Percentiles rank a stretch among this genome's conserved stretches.
phyloP scores from a whole-genome alignment of 306 rosid genomes.

The Corylus avellana region DNA sequence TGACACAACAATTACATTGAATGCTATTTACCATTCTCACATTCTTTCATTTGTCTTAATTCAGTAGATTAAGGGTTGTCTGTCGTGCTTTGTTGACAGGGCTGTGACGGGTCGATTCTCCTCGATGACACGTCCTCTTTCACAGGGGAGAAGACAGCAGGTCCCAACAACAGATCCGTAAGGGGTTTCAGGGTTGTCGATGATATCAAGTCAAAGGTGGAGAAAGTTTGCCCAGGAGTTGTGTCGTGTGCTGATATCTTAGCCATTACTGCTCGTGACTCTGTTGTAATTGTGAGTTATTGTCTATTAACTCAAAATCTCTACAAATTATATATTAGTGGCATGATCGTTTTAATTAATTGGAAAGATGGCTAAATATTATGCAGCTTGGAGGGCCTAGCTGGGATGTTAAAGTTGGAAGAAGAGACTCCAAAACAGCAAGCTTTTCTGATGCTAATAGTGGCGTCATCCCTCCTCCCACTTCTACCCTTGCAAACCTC shows the following conservation, averaged over 20 bases:
- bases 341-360: too few species aligned
- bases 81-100: slow-evolving; percentile 39
- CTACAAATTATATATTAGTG: too few species aligned
- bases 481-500: slow-evolving; percentile 47
- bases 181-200: slow-evolving; percentile 71
- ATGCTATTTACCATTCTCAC: too few species aligned
- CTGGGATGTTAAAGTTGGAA: slow-evolving; percentile 77
- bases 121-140: slow-evolving; percentile 62
- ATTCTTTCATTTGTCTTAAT: too few species aligned
- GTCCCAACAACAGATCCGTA: slow-evolving; percentile 51
- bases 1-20: too few species aligned
- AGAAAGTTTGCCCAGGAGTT: slow-evolving; percentile 54
- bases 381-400: slow-evolving; percentile 80
- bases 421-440: slow-evolving; percentile 79
- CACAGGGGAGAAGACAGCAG: slow-evolving; percentile 73
- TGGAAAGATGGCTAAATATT: neutral
- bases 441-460: slow-evolving; percentile 54
- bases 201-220: slow-evolving; percentile 55
- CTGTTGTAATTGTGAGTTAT: slow-evolving; percentile 55
- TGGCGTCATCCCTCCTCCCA: slow-evolving; percentile 70
- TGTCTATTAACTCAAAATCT: too few species aligned
- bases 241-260: slow-evolving; percentile 87
- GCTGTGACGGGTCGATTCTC: slow-evolving; percentile 80
- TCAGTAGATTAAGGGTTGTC: neutral
- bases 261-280: slow-evolving; percentile 80